A percentile compares a stretch with the other conserved stretches of the same genome.
phyloP scores from a whole-genome alignment of 768 basidiomycete genomes.

The Leccinum uliginosum region DNA sequence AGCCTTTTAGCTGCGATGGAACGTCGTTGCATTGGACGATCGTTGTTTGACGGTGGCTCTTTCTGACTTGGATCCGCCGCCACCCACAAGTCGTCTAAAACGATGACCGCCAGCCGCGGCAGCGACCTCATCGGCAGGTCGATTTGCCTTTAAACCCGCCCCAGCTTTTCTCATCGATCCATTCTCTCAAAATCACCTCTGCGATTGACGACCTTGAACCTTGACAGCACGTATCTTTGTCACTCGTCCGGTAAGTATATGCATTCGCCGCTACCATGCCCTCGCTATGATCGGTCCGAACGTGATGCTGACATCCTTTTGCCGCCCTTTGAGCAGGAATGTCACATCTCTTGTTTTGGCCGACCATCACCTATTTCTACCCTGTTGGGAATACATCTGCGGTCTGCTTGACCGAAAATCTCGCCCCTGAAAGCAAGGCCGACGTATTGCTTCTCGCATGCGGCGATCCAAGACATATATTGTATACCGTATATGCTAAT shows the following conservation, averaged over 20 bases:
- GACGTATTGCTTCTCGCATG: slow-evolving; percentile 49
- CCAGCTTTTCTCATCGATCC: not conserved
- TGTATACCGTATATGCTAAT: slow-evolving; percentile 40
- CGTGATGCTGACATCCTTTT: not conserved
- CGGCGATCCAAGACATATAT: slow-evolving; percentile 49
- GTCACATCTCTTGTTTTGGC: slow-evolving; percentile 18
- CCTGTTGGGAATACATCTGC: slow-evolving; percentile 58
- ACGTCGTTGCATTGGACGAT: not conserved
- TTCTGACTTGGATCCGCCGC: slow-evolving; percentile 4
- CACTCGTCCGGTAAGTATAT: slow-evolving; percentile 1
- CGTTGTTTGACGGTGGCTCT: not conserved
- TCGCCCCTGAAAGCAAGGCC: slow-evolving; percentile 39
- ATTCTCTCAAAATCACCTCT: not conserved
- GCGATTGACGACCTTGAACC: not conserved
- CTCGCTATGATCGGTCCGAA: not conserved
- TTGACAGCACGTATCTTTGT: not conserved
- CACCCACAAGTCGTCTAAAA: not conserved
- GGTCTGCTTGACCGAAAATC: slow-evolving; percentile 42
- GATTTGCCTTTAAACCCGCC: not conserved
- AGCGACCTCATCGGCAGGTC: not conserved
- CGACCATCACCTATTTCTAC: slow-evolving; percentile 42
- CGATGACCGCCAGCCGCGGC: not conserved
- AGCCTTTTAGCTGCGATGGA: not conserved
- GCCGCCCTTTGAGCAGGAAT: slow-evolving; percentile 3
- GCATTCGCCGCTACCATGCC: not conserved